phyloP scores from a whole-genome alignment of 805 yeast species.

The Saturnispora kantuleensis region DNA sequence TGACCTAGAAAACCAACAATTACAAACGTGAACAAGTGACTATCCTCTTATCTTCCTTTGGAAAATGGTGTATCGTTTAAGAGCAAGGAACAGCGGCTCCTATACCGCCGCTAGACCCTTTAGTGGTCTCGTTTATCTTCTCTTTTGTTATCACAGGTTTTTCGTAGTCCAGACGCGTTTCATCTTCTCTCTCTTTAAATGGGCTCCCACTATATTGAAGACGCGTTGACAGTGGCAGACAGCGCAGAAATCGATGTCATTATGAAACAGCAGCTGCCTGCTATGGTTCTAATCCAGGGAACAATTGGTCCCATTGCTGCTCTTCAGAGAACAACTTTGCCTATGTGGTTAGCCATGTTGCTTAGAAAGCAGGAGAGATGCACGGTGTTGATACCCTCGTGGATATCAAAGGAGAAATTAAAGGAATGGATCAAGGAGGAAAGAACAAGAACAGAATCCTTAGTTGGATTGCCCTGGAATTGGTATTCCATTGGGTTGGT shows the following conservation, averaged over 20 bases:
- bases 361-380: constrained; percentile 81
- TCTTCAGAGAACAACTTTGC: constrained; percentile 58
- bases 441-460: constrained; percentile 46
- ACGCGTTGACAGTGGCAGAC: constrained; percentile 2
- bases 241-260: constrained; percentile 1
- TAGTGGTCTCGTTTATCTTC: too few relatives aligned
- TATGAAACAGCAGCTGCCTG: constrained; percentile 4
- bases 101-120: too few relatives aligned
- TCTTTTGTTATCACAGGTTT: background rate
- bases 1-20: too few relatives aligned
- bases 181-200: background rate
- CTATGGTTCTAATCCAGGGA: constrained; percentile 1
- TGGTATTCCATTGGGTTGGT: constrained; percentile 81
- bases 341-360: constrained; percentile 81
- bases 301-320: constrained; percentile 28
- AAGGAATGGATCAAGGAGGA: constrained; percentile 36
- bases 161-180: background rate
- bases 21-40: too few relatives aligned
- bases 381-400: constrained; percentile 73
- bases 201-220: constrained; percentile 1
- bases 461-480: constrained; percentile 59
- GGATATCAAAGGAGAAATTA: constrained; percentile 39
- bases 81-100: too few relatives aligned
- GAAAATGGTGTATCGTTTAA: too few relatives aligned
- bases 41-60: too few relatives aligned